Evolutionary conservation across 2,329 filamentous ascomycete genomes (phyloP).

Genomic region (Monosporascus sp.): DNA sequence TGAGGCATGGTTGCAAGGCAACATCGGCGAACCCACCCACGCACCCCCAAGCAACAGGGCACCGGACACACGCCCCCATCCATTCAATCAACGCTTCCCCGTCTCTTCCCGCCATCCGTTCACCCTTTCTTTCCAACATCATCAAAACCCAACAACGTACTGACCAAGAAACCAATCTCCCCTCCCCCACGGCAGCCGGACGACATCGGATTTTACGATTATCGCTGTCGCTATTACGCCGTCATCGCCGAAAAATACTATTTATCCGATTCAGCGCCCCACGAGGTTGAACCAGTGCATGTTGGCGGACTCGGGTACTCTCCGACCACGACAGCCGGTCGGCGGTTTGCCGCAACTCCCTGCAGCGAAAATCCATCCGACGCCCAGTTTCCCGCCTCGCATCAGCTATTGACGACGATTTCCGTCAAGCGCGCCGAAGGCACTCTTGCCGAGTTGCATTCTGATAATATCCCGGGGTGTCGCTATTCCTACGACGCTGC

Average conservation of each 20-base stretch:
- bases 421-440: slow-evolving; percentile 15
- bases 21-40: neutral
- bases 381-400: slow-evolving; percentile 8
- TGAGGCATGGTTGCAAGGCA: neutral
- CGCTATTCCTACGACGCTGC: neutral
- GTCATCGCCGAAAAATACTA: neutral
- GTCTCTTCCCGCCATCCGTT: neutral
- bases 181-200: slow-evolving; percentile 2
- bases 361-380: slow-evolving; percentile 22
- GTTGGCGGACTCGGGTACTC: slow-evolving; percentile 27
- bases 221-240: slow-evolving; percentile 3
- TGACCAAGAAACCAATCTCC: neutral
- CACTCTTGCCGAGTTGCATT: neutral
- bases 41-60: neutral
- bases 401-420: neutral
- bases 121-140: neutral
- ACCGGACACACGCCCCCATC: neutral
- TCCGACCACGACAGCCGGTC: slow-evolving; percentile 32
- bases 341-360: slow-evolving; percentile 33
- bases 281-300: slow-evolving; percentile 22
- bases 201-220: slow-evolving; percentile 3
- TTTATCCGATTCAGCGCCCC: slow-evolving; percentile 3
- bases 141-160: neutral
- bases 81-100: neutral
- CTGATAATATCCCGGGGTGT: neutral